Evolutionary conservation across 1,284 basidiomycete genomes (phyloP).

Genomic region (Ceratobasidium sp.): DNA sequence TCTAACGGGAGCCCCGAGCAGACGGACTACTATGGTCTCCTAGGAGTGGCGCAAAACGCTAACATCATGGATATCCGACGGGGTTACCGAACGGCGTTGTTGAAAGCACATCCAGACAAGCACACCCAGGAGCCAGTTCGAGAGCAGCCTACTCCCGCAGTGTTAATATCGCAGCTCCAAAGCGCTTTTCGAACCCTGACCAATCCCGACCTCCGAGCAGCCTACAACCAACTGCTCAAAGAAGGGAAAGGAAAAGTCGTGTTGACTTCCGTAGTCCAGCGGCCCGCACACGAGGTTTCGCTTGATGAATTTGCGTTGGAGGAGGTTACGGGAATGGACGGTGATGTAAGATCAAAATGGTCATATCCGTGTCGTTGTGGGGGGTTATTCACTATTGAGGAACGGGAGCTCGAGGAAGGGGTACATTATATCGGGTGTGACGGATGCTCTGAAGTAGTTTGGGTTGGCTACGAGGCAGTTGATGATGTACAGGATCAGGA

Average conservation of each 20-base stretch:
- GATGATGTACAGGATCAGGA: conserved; percentile 52
- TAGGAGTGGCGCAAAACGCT: conserved; percentile 56
- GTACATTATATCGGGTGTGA: conserved; percentile 75
- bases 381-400: conserved; percentile 68
- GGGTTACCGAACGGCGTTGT: conserved; percentile 75
- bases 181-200: conserved; percentile 60
- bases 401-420: conserved; percentile 71
- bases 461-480: conserved; percentile 77
- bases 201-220: conserved; percentile 60
- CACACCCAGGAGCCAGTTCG: conserved; percentile 45
- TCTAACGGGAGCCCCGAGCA: background rate
- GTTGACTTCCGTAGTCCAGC: conserved; percentile 46
- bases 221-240: conserved; percentile 61
- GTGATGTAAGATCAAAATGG: conserved; percentile 59
- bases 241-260: conserved; percentile 56
- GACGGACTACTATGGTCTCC: conserved; percentile 50
- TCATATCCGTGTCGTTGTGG: conserved; percentile 76
- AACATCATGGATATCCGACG: conserved; percentile 67
- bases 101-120: conserved; percentile 79
- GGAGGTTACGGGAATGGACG: conserved; percentile 53
- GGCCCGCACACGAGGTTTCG: conserved; percentile 81
- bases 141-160: conserved; percentile 24
- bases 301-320: conserved; percentile 73
- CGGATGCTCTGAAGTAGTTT: conserved; percentile 80
- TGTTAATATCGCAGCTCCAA: conserved; percentile 69